Percentiles rank a stretch among this genome's conserved stretches.
Conservation (phyloP, 2,329 filamentous ascomycete genomes). For the Cladosporium sp. region DNA sequence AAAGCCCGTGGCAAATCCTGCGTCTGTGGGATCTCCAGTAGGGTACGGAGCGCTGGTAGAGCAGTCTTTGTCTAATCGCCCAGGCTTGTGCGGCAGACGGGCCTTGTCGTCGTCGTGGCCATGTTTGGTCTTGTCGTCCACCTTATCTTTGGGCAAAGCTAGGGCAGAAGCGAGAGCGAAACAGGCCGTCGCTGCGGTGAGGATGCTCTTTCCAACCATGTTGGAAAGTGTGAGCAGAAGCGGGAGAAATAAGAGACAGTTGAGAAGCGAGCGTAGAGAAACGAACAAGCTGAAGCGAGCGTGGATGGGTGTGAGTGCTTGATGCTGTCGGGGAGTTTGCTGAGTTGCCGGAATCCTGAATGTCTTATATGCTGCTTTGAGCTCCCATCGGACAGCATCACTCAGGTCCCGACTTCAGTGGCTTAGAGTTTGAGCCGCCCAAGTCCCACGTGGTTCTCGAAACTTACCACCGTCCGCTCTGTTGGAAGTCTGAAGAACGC, state of each 20-base stretch:
- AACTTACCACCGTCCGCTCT: not conserved
- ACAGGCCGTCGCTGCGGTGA: conserved; percentile 3
- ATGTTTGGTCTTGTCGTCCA: not conserved
- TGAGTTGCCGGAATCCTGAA: not conserved
- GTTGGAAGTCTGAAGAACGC: conserved; percentile 2
- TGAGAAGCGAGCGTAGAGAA: not conserved
- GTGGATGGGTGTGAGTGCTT: not conserved
- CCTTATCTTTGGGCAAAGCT: conserved; percentile 3
- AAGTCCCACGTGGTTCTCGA: conserved; percentile 8
- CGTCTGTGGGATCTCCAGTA: not conserved
- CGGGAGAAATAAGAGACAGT: not conserved
- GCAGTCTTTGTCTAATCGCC: conserved; percentile 4
- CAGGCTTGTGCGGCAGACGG: conserved; percentile 1
- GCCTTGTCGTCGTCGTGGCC: not conserved
- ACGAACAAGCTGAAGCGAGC: not conserved
- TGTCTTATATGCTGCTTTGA: not conserved
- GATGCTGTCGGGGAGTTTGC: not conserved
- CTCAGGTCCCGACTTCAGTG: not conserved
- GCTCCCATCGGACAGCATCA: not conserved
- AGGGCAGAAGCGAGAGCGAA: conserved; percentile 2
- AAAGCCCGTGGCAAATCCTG: not conserved
- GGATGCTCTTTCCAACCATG: conserved; percentile 4
- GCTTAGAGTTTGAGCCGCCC: not conserved
- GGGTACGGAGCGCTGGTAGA: conserved; percentile 1
- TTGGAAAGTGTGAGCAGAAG: not conserved